These are phyloP conservation scores for Pleoardoris graminearum DNA, from an alignment of 2,329 filamentous ascomycete genomes.

Conservation along the genomic window DNA sequence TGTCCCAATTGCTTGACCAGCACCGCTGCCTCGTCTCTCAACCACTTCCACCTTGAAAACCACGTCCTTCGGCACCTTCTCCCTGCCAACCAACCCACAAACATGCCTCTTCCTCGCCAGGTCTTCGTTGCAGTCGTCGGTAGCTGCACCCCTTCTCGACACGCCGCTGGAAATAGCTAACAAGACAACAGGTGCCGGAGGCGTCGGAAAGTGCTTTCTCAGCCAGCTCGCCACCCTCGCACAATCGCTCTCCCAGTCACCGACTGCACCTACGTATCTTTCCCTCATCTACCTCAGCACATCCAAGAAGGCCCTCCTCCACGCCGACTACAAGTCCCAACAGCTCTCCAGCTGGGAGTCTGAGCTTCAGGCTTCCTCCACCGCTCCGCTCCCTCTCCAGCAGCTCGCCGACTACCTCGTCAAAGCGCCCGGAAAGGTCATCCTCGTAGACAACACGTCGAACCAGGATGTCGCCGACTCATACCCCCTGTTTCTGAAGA, in stretches of 20 bases:
- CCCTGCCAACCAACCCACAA: conserved; percentile 2
- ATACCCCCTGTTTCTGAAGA: conserved; percentile 79
- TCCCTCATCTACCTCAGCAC: conserved; percentile 83
- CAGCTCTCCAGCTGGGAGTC: conserved; percentile 61
- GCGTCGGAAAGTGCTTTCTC: conserved; percentile 90
- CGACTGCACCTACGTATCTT: conserved; percentile 67
- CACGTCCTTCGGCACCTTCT: not conserved
- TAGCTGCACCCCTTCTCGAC: conserved; percentile 17
- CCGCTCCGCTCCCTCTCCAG: conserved; percentile 67
- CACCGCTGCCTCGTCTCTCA: conserved; percentile 1
- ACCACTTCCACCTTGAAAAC: not conserved
- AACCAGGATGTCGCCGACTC: conserved; percentile 80
- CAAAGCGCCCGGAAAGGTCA: conserved; percentile 73
- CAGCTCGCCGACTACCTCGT: conserved; percentile 78
- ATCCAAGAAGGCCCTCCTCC: conserved; percentile 80
- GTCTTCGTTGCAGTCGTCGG: conserved; percentile 55
- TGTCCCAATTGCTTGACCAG: conserved; percentile 1
- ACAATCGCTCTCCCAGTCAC: conserved; percentile 57
- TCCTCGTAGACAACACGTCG: conserved; percentile 95
- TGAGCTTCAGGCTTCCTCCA: conserved; percentile 65
- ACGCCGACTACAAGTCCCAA: conserved; percentile 67
- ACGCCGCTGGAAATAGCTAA: conserved; percentile 8
- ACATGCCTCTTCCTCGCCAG: conserved; percentile 49
- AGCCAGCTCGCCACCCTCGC: conserved; percentile 73
- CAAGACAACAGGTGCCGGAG: conserved; percentile 71